Base-by-base conservation (phyloP, 805 yeast genomes). In the Sugiyamaella lignohabitans region DNA sequence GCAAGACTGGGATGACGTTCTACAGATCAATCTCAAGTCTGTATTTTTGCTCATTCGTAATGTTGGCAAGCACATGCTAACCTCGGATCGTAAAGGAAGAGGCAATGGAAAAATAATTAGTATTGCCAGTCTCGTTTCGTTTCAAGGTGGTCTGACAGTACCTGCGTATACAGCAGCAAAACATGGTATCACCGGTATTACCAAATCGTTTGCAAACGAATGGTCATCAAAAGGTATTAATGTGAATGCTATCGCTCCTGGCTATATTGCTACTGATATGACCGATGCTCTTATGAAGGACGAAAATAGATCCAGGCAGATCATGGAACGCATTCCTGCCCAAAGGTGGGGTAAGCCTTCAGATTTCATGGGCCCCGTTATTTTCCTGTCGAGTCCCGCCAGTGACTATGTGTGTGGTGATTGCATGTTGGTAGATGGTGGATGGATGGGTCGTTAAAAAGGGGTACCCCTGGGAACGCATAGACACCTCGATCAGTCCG, bases 381-480 rank as follows among this genome's bases (percentile, higher is more conserved):
- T 71, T 27, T 72, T 70, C 61, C 63, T 78, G 50, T 74, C 77
- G 22, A 67, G 76, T 24, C 69, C 65, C 40, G 82, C 80, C 6
- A 63, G 76, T 38, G 69, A 72, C 41, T 78, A 69, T 59, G 70
- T 78, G 42, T 67, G 72, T 47, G 82, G 82, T 36, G 72, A 76
- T 44, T 71, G 71, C 50, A 52, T 78, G 38, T 60, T 65, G 48
- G 80, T 77, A 40, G 82, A 78, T 53, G 82, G 82, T 47, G 82
- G 81, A 32, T 78, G 71, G 70, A 60, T 69, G 66, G 70, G 53
- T n/a, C 50, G 54, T 21, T 52, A 49, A 45, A n/a, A n/a, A n/a
- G n/a, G n/a, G n/a, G n/a, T n/a, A n/a, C n/a, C n/a, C n/a, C n/a
- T n/a, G n/a, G n/a, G n/a, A n/a, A n/a, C n/a, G n/a, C n/a, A n/a